Evolutionary conservation across 2,329 filamentous ascomycete species (phyloP).

Genomic region (Colletotrichum scovillei): DNA sequence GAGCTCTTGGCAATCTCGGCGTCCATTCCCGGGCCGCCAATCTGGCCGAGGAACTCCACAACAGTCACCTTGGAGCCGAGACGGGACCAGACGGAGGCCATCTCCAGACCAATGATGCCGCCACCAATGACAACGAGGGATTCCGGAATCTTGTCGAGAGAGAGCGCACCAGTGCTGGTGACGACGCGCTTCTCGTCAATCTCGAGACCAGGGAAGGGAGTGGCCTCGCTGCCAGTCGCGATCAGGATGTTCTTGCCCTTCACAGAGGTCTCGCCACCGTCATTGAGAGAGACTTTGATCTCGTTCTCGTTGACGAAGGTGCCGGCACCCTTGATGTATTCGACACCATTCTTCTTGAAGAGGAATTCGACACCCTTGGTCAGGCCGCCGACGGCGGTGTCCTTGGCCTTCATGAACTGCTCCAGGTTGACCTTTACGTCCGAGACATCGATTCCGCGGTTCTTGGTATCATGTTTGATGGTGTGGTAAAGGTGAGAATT

Average conservation of each 20-base stretch:
- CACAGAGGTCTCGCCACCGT: constrained; percentile 90
- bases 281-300: constrained; percentile 88
- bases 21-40: constrained; percentile 98
- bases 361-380: constrained; percentile 99
- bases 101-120: constrained; percentile 98
- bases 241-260: constrained; percentile 98
- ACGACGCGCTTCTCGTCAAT: constrained; percentile 98
- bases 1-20: constrained; percentile 88
- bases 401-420: constrained; percentile 99
- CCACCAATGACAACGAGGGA: constrained; percentile 98
- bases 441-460: constrained; percentile 95
- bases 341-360: constrained; percentile 99
- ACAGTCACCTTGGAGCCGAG: constrained; percentile 95
- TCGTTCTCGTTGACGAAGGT: constrained; percentile 91
- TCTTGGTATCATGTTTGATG: constrained; percentile 95
- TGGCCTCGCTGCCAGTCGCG: constrained; percentile 94
- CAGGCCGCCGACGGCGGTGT: constrained; percentile 85
- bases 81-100: constrained; percentile 97
- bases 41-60: constrained; percentile 95
- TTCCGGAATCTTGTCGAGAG: constrained; percentile 90
- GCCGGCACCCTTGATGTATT: constrained; percentile 95
- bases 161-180: constrained; percentile 94
- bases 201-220: constrained; percentile 94
- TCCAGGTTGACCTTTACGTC: constrained; percentile 96
- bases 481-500: constrained; percentile 99